These are phyloP conservation scores for Mortierella sp. DNA, from an alignment of 371 early-diverging fungal genomes.

Conservation along the genomic window DNA sequence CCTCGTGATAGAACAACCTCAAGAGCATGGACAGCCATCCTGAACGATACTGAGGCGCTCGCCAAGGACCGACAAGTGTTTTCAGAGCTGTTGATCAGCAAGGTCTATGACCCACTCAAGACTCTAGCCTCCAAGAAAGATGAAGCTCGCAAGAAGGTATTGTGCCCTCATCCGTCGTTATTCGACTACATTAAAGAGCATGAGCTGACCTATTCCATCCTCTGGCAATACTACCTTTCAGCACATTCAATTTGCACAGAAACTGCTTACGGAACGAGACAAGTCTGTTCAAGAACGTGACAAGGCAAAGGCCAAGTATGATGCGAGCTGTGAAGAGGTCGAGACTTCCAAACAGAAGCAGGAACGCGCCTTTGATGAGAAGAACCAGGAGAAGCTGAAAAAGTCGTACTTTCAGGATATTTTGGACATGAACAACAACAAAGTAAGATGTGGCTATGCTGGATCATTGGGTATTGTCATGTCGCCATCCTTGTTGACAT, in stretches of 20 bases:
- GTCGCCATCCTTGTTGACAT: background rate
- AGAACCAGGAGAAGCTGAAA: slow-evolving; percentile 60
- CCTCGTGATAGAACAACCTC: slow-evolving; percentile 56
- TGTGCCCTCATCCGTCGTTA: background rate
- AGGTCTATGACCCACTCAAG: slow-evolving; percentile 70
- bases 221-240: slow-evolving; percentile 23
- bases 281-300: slow-evolving; percentile 75
- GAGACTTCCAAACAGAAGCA: slow-evolving; percentile 62
- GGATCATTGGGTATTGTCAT: background rate
- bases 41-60: slow-evolving; percentile 68
- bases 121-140: slow-evolving; percentile 68
- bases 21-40: slow-evolving; percentile 66
- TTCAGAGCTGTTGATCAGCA: slow-evolving; percentile 65
- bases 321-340: slow-evolving; percentile 75
- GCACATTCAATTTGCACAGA: slow-evolving; percentile 77
- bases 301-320: slow-evolving; percentile 74
- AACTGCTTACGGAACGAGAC: slow-evolving; percentile 72
- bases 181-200: background rate
- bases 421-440: slow-evolving; percentile 81
- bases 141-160: slow-evolving; percentile 80
- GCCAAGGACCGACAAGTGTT: slow-evolving; percentile 66
- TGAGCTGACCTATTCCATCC: background rate
- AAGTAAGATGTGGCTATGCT: slow-evolving; percentile 57
- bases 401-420: slow-evolving; percentile 68
- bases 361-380: slow-evolving; percentile 66